Conservation (phyloP, 2,329 filamentous ascomycete species). For the Aspergillus tubingensis region DNA sequence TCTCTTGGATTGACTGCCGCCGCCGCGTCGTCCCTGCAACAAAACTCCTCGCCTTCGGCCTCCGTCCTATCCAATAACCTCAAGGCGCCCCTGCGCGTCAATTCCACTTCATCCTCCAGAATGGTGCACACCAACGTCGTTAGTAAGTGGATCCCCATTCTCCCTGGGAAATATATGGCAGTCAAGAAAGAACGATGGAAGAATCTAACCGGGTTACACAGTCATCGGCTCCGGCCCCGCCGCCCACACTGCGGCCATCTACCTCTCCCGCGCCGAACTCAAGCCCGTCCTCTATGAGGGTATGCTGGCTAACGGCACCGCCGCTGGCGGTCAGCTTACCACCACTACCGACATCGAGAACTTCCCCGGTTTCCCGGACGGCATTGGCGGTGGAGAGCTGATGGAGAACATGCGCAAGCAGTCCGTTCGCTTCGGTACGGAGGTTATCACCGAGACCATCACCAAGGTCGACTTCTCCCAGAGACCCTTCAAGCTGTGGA, state of each 20-base stretch:
- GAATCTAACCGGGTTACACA: conserved; percentile 30
- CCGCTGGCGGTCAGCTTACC: conserved; percentile 92
- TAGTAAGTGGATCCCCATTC: conserved; percentile 58
- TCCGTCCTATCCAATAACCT: conserved; percentile 37
- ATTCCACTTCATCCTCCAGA: conserved; percentile 40
- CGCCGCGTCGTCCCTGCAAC: conserved; percentile 67
- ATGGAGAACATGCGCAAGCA: conserved; percentile 97
- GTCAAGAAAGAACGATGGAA: neutral
- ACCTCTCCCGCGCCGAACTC: conserved; percentile 90
- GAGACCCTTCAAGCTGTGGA: conserved; percentile 89
- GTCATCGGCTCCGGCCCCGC: conserved; percentile 93
- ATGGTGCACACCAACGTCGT: conserved; percentile 94
- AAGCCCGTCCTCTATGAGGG: conserved; percentile 96
- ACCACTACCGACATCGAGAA: conserved; percentile 99
- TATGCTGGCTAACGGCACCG: conserved; percentile 95
- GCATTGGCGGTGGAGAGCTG: conserved; percentile 80
- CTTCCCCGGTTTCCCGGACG: conserved; percentile 90
- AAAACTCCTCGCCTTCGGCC: conserved; percentile 53
- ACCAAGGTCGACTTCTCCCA: conserved; percentile 79
- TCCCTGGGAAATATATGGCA: too few relatives aligned
- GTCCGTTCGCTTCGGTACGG: conserved; percentile 87
- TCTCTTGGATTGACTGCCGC: conserved; percentile 72
- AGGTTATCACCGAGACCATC: conserved; percentile 91
- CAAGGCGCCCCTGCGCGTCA: conserved; percentile 45
- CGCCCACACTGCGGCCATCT: conserved; percentile 95